Base-by-base conservation (phyloP, 441 rosid species). In the Euphorbia schlechtendalii region DNA sequence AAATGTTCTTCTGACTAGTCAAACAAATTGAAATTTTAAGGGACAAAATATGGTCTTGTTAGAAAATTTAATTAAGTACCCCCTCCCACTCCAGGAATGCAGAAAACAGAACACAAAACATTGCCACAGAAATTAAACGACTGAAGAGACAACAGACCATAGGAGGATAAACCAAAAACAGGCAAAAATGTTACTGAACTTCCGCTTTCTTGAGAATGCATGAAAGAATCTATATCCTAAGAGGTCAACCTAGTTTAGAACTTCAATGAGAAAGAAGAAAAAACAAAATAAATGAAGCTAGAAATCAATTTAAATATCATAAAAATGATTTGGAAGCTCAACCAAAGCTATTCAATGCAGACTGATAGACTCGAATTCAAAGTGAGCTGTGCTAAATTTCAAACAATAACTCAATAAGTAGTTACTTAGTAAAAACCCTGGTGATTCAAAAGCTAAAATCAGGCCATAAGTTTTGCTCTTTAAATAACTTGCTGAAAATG, bases 151-250 rank as follows among this genome's bases (percentile, higher is more conserved):
- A 27, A 27, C 1, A 27, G 30, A 27, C 4, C 30, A 27, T 27
- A 27, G 30, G 4, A 1, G 30, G 30, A 27, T 27, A 27, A 27
- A 27, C 30, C 30, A 27, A 27, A 1, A 27, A 4, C 30, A 27
- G 30, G 30, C 30, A 17, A 53, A 53, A 55, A 11, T 25, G 38
- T 14, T 55, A 34, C 28, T 65, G 30, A n/a, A 60, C 21, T 22
- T 61, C 15, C 40, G 20, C 52, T 61, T 61, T 30, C 36, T 61
- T n/a, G 34, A 61, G 49, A 43, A 61, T n/a, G 38, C 38, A 24
- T 45, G 9, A 8, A 32, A 25, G 24, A 24, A 61, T 43, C 36
- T 27, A 45, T 48, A 18, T 43, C 14, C 48, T 9, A 61, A 5
- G 17, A 48, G 24, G 56, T 49, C n/a, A 46, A 48, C 12, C 56